Conservation (phyloP, 495 filamentous ascomycete species). For the Penicillium subrubescens region DNA sequence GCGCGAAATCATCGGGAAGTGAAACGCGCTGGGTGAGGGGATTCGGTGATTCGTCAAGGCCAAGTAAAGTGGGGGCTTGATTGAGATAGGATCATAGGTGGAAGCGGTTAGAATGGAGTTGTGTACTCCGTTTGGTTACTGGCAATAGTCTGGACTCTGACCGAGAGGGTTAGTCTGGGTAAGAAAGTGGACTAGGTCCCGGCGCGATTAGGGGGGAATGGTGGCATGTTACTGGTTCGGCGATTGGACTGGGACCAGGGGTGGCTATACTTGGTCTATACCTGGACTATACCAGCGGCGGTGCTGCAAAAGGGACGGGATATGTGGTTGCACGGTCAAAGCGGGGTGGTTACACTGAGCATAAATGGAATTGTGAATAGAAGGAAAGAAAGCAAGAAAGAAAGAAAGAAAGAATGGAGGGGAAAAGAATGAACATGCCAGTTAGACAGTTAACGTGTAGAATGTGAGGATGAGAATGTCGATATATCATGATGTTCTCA, state of each 20-base stretch:
- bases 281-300: neutral
- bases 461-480: no score
- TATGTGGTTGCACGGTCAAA: slow-evolving; percentile 11
- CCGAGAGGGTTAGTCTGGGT: neutral
- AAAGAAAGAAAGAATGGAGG: neutral
- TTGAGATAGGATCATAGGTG: neutral
- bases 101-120: neutral
- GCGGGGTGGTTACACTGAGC: slow-evolving; percentile 15
- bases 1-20: slow-evolving; percentile 7
- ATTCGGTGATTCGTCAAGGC: neutral
- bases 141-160: neutral
- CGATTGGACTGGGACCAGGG: neutral
- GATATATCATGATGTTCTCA: slow-evolving; percentile 22
- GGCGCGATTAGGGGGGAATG: neutral
- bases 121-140: neutral
- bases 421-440: neutral
- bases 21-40: slow-evolving; percentile 2
- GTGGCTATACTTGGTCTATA: neutral
- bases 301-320: neutral
- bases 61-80: neutral
- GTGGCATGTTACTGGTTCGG: neutral
- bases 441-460: neutral
- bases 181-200: slow-evolving; percentile 11
- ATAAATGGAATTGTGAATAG: neutral
- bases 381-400: no score